A percentile compares a stretch with the other conserved stretches of the same genome.
These are phyloP conservation scores for Acacia acuminata DNA, from an alignment of 306 rosid genomes.

Conservation along the genomic window DNA sequence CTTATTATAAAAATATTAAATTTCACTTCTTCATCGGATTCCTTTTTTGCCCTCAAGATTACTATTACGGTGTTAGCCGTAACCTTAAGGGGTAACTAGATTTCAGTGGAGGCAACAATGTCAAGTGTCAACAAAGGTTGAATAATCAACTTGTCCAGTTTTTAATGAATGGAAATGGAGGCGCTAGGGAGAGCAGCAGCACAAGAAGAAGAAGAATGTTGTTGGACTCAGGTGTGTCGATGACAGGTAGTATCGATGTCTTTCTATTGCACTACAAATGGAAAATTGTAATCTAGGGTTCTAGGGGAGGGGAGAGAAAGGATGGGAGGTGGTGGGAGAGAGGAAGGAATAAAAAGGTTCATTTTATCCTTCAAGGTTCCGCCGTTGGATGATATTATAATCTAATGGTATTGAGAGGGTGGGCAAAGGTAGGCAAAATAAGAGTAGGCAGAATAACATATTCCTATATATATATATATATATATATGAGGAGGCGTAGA, in stretches of 20 bases:
- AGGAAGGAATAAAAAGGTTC: too few relatives aligned
- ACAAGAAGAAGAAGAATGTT: not conserved
- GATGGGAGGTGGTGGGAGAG: too few relatives aligned
- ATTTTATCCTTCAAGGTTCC: too few relatives aligned
- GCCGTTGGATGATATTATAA: too few relatives aligned
- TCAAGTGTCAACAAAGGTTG: not conserved
- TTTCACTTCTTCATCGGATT: not conserved
- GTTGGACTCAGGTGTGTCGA: not conserved
- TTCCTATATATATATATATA: too few relatives aligned
- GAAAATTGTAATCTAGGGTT: too few relatives aligned
- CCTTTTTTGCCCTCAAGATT: not conserved
- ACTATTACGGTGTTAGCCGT: not conserved
- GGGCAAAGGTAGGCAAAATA: too few relatives aligned
- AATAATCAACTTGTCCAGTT: not conserved
- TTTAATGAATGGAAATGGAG: not conserved
- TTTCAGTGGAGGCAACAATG: not conserved
- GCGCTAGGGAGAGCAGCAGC: not conserved
- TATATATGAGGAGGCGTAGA: too few relatives aligned
- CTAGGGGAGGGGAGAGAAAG: too few relatives aligned
- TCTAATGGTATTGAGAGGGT: too few relatives aligned
- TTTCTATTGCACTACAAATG: too few relatives aligned
- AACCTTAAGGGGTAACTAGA: not conserved
- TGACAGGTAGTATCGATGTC: not conserved
- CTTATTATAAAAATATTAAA: slow-evolving; percentile 31
- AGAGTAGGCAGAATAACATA: too few relatives aligned